A percentile compares a stretch with the other conserved stretches of the same genome.
These are phyloP conservation scores for Saitoella complicata DNA, from an alignment of 805 yeast species.

Conservation along the genomic window DNA sequence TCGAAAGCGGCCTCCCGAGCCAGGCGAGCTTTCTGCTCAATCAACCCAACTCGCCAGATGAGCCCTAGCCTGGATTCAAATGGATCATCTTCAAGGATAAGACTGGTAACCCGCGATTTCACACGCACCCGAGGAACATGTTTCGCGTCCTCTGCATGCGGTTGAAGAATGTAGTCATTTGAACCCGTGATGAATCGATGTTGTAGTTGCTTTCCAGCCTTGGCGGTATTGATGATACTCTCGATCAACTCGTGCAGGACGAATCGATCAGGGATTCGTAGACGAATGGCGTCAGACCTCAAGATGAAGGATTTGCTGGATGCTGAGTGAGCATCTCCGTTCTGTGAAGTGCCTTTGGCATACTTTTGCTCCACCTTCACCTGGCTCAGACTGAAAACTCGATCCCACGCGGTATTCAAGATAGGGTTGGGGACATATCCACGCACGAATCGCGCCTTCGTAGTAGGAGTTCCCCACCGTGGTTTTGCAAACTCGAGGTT, in stretches of 20 bases:
- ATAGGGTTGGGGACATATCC: too few relatives aligned
- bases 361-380: too few relatives aligned
- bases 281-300: constrained; percentile 18
- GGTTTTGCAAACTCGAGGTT: too few relatives aligned
- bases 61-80: constrained; percentile 61
- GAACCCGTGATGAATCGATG: constrained; percentile 18
- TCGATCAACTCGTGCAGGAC: constrained; percentile 68
- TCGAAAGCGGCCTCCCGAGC: constrained; percentile 33
- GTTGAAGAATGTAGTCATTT: constrained; percentile 12
- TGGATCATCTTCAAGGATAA: constrained; percentile 75
- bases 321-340: too few relatives aligned
- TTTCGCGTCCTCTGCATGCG: constrained; percentile 15
- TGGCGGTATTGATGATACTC: constrained; percentile 49
- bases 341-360: too few relatives aligned
- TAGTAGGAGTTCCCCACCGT: too few relatives aligned
- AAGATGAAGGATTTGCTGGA: too few relatives aligned
- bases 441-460: too few relatives aligned
- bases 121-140: constrained; percentile 33
- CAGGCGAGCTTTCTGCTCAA: constrained; percentile 39
- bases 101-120: constrained; percentile 37
- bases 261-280: constrained; percentile 52
- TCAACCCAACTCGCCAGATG: constrained; percentile 45
- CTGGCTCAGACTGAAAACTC: too few relatives aligned
- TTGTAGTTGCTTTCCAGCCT: constrained; percentile 42
- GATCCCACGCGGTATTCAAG: too few relatives aligned